Base-by-base conservation (phyloP, 2,329 filamentous ascomycete genomes). In the Alternaria sp. region DNA sequence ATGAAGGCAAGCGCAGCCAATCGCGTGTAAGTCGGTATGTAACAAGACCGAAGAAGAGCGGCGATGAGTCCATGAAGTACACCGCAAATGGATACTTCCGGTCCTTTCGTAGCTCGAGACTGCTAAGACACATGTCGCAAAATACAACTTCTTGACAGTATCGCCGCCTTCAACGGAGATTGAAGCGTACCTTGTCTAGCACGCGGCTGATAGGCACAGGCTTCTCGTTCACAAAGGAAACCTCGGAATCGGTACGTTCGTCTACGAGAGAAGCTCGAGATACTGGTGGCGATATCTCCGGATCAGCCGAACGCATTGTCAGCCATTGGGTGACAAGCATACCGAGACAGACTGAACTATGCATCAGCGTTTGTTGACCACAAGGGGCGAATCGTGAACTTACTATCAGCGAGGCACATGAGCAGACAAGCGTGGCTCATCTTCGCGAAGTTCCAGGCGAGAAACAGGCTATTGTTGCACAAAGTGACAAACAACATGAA, bases 361-460 rank as follows among this genome's bases (percentile, higher is more conserved):
- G 9, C 5, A 17, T 69, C 15, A 68, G 61, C 54, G 17, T 13
- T 3, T 17, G 13, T 13, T 11, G 0, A 30, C 8, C 19, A 28
- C 25, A 26, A 9, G 3, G 25, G 13, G 19, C 5, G 21, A 2
- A 19, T 17, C n/a, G 52, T 44, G 10, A 11, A 71, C 78, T 67
- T 66, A 81, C 80, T 72, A 62, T 82, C 80, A 40, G 77, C 65
- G 4, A 78, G 71, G 59, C 80, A 82, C 23, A 78, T 72, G 3
- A 75, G 67, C 45, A 79, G 77, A 56, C 80, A 82, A 3, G 77
- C 65, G 68, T 80, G 80, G 4, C 75, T 76, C 19, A 72, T 67
- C 47, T 75, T 72, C n/a, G 73, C 69, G 1, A 73, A 75, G 3
- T 59, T 45, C 49, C 73, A 69, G 13, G 40, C 63, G 19, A 75